These are phyloP conservation scores for Pseudogymnoascus sp. DNA, from an alignment of 2,329 filamentous ascomycete genomes.

Conservation along the genomic window DNA sequence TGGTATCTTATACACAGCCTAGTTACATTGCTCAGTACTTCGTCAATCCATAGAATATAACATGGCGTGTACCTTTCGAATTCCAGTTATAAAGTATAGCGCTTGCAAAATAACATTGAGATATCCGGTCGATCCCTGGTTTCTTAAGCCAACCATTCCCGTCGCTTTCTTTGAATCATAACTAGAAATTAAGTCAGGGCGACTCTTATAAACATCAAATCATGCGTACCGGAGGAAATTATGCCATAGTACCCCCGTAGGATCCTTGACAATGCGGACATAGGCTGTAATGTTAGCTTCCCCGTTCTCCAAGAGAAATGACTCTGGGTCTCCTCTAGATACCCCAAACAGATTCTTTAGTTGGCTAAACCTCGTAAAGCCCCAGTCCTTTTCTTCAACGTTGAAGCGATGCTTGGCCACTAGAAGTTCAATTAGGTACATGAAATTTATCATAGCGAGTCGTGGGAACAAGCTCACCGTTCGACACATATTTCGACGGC, in stretches of 20 bases:
- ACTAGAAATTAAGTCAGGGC: slow-evolving; percentile 14
- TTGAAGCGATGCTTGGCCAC: slow-evolving; percentile 93
- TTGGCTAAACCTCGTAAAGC: slow-evolving; percentile 93
- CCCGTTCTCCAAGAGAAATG: slow-evolving; percentile 72
- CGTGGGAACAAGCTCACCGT: background rate
- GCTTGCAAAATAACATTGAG: slow-evolving; percentile 79
- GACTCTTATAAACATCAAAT: background rate
- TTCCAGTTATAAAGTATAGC: slow-evolving; percentile 81
- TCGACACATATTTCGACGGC: slow-evolving; percentile 37
- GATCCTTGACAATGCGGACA: slow-evolving; percentile 73
- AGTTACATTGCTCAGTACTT: slow-evolving; percentile 10
- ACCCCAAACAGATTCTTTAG: slow-evolving; percentile 74
- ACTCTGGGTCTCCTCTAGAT: slow-evolving; percentile 59
- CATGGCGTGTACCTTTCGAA: slow-evolving; percentile 64
- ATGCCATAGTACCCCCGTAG: slow-evolving; percentile 84
- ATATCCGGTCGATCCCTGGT: slow-evolving; percentile 90
- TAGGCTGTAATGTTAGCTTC: slow-evolving; percentile 74
- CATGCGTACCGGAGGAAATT: slow-evolving; percentile 63
- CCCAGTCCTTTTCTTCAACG: slow-evolving; percentile 94
- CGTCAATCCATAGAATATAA: background rate
- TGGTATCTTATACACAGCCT: slow-evolving; percentile 96
- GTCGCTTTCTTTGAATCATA: slow-evolving; percentile 99
- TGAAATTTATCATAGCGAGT: background rate
- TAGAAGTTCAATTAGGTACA: slow-evolving; percentile 66
- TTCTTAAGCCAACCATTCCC: slow-evolving; percentile 90